These are phyloP conservation scores for Paraphaeosphaeria sporulosa DNA, from an alignment of 2,329 filamentous ascomycete species.

Conservation along the genomic window DNA sequence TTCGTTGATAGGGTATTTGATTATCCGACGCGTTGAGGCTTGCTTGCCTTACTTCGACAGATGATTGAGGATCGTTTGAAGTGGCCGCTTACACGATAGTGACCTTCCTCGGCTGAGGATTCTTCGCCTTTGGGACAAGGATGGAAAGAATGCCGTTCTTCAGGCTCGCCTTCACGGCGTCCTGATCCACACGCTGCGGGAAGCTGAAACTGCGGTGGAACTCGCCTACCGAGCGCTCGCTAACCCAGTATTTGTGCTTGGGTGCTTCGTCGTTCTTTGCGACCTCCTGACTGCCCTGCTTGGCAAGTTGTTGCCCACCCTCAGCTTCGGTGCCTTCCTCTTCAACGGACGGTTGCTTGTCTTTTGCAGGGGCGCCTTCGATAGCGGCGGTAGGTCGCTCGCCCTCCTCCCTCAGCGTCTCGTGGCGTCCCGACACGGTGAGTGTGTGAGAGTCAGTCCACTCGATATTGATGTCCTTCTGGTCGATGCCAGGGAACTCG, in stretches of 20 bases:
- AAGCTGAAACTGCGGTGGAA: slow-evolving; percentile 68
- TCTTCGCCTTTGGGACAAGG: slow-evolving; percentile 63
- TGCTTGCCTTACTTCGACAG: not conserved
- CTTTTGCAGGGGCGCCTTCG: not conserved
- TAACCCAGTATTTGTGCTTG: slow-evolving; percentile 77
- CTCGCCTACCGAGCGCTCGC: slow-evolving; percentile 65
- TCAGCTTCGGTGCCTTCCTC: slow-evolving; percentile 30
- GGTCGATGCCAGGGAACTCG: slow-evolving; percentile 77
- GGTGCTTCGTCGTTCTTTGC: slow-evolving; percentile 51
- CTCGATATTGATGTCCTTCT: slow-evolving; percentile 78
- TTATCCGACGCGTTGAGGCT: not conserved
- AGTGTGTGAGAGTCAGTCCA: slow-evolving; percentile 80
- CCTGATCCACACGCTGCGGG: slow-evolving; percentile 65
- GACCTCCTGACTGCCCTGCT: slow-evolving; percentile 45
- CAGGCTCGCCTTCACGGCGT: slow-evolving; percentile 66
- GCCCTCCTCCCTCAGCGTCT: slow-evolving; percentile 68
- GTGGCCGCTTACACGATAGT: slow-evolving; percentile 59
- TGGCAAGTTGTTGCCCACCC: slow-evolving; percentile 36
- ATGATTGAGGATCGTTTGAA: not conserved
- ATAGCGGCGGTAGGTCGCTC: slow-evolving; percentile 58
- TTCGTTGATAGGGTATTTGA: not conserved
- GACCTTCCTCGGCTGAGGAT: slow-evolving; percentile 60
- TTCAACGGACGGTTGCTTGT: slow-evolving; percentile 44
- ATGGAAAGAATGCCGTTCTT: slow-evolving; percentile 68
- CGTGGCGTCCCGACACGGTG: slow-evolving; percentile 72